Base-by-base conservation (phyloP, 2,329 filamentous ascomycete genomes). In the Clonostachys rhizophaga region DNA sequence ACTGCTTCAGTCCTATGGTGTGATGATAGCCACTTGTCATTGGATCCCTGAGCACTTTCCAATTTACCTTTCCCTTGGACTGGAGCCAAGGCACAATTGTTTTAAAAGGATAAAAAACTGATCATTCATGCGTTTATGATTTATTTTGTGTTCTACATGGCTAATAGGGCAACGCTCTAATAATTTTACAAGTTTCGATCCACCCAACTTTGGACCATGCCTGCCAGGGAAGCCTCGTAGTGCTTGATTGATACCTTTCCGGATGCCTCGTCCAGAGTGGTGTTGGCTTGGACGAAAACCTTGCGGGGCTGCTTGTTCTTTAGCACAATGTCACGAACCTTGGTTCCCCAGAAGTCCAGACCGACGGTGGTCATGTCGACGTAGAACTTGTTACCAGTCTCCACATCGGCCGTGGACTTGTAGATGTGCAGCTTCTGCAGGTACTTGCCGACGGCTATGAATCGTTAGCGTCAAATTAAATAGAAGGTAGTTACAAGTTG, bases 221-320 rank as follows among this genome's bases (percentile, higher is more conserved):
- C 91, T 64, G 87, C 80, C 7, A 85, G 72, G 6, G 82, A 88
- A 1, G 91, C 78, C 55, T 95, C 89, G 67, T 96, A 96, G 70
- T 96, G 90, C 70, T 85, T 88, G 66, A 96, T 68, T 13, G 75
- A 77, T 33, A 95, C 88, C 63, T 84, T 79, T 48, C 87, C 89
- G 1, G 78, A 81, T 12, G 77, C 70, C 63, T 81, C 77, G 51
- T 86, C 81, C 39, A 94, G 61, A 48, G 84, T 78, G 1, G 92
- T 96, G 66, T 95, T 97, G 50, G 89, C 90, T 72, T 96, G 91
- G 46, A 96, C 90, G 70, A 95, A 96, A 41, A 96, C 86, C 74
- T 91, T 91, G 50, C 87, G 74, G n/a, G 88, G 87, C 67, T 88
- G 86, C 71, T 89, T 89, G 67, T 89, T 87, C 57, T 77, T 74